Evolutionary conservation across 1,284 basidiomycete genomes (phyloP).

Genomic region (Hypsizygus ulmarius): DNA sequence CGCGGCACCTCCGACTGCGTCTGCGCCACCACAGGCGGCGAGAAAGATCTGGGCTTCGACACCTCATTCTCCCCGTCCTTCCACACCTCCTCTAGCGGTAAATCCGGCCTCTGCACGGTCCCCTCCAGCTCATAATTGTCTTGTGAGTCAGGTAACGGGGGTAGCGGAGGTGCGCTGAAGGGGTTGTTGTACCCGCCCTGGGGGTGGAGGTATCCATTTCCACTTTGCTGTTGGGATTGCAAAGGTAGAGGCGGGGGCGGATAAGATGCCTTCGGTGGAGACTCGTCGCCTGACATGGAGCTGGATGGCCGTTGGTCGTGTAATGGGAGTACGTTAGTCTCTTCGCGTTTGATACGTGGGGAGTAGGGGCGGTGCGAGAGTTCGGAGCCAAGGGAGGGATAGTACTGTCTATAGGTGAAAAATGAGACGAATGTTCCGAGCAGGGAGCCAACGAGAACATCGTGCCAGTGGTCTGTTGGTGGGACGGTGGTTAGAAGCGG

Average conservation of each 20-base stretch:
- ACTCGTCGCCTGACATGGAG: neutral
- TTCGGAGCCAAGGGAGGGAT: conserved; percentile 57
- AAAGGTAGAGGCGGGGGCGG: conserved; percentile 7
- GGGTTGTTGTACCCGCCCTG: conserved; percentile 10
- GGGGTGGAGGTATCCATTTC: neutral
- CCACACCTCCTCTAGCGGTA: conserved; percentile 35
- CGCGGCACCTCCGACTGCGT: neutral
- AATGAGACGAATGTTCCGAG: conserved; percentile 75
- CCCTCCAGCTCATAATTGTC: conserved; percentile 33
- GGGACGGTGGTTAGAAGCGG: neutral
- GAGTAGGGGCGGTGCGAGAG: conserved; percentile 74
- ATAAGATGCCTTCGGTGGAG: conserved; percentile 8
- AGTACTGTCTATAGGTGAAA: conserved; percentile 83
- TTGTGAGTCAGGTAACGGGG: neutral
- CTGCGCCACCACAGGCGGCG: neutral
- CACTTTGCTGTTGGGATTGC: neutral
- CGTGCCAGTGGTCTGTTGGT: conserved; percentile 80
- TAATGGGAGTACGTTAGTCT: conserved; percentile 40
- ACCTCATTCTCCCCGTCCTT: conserved; percentile 27
- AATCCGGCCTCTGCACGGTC: conserved; percentile 36
- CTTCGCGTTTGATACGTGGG: conserved; percentile 59
- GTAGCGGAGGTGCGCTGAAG: conserved; percentile 3
- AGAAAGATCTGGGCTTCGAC: conserved; percentile 10
- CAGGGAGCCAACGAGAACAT: conserved; percentile 78
- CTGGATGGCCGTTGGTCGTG: conserved; percentile 25